Conservation (phyloP, 2,329 filamentous ascomycete species). For the Fusarium pininemorale region DNA sequence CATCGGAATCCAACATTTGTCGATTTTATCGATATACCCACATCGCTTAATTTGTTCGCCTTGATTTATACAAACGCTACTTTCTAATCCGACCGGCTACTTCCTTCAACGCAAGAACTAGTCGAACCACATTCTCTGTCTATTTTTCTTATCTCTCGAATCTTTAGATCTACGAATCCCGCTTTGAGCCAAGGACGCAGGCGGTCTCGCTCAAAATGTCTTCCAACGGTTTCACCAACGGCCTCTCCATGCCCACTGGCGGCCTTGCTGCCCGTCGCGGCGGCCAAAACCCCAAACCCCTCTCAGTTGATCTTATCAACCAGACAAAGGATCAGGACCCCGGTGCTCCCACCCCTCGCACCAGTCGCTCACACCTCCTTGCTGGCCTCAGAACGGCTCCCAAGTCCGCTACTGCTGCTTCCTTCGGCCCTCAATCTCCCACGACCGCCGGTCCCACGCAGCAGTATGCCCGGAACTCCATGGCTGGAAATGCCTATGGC, state of each 20-base stretch:
- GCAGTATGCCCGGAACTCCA: slow-evolving; percentile 56
- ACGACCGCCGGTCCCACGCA: slow-evolving; percentile 53
- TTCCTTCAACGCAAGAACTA: slow-evolving; percentile 24
- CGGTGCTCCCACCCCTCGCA: slow-evolving; percentile 82
- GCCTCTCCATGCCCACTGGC: slow-evolving; percentile 78
- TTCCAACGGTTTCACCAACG: slow-evolving; percentile 80
- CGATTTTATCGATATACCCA: slow-evolving; percentile 38
- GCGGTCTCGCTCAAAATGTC: slow-evolving; percentile 99
- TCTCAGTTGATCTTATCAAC: slow-evolving; percentile 79
- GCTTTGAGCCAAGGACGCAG: slow-evolving; percentile 81
- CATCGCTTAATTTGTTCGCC: slow-evolving; percentile 38
- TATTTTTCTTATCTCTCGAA: slow-evolving; percentile 16
- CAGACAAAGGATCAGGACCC: slow-evolving; percentile 73
- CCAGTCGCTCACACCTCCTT: slow-evolving; percentile 92
- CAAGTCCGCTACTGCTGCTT: slow-evolving; percentile 79
- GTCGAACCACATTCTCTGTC: slow-evolving; percentile 37
- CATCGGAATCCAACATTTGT: slow-evolving; percentile 25
- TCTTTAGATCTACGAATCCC: slow-evolving; percentile 26
- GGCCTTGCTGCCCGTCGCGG: slow-evolving; percentile 87
- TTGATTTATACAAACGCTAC: slow-evolving; percentile 29
- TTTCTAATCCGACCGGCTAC: slow-evolving; percentile 37
- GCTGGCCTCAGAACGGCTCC: slow-evolving; percentile 93
- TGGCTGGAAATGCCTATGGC: slow-evolving; percentile 56
- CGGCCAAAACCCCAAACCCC: slow-evolving; percentile 87
- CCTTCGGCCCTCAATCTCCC: slow-evolving; percentile 74